Conservation (phyloP, 148 eudicot species). For the Vaccinium macrocarpon region DNA sequence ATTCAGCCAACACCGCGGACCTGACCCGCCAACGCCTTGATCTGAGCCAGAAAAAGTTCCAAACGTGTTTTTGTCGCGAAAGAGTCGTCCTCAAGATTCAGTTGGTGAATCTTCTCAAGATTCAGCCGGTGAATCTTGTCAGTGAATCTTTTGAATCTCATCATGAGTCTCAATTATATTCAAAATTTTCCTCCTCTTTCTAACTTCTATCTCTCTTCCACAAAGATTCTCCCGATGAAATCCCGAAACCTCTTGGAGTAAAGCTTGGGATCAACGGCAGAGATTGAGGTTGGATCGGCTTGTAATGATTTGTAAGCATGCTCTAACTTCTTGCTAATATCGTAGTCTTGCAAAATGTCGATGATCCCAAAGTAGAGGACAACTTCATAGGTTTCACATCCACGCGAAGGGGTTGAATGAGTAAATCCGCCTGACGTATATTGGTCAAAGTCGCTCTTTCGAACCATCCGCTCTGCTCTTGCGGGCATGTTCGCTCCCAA, state of each 20-base stretch:
- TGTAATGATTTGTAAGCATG: constrained; percentile 94
- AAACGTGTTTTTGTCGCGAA: neutral
- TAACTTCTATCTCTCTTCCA: constrained; percentile 57
- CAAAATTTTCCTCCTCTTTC: neutral
- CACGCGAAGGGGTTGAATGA: neutral
- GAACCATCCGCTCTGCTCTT: constrained; percentile 67
- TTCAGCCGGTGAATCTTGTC: constrained; percentile 4
- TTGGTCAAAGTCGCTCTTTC: constrained; percentile 78
- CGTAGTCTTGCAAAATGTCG: neutral
- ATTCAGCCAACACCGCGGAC: constrained; percentile 20
- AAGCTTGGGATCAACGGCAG: constrained; percentile 92
- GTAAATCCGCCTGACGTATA: constrained; percentile 25
- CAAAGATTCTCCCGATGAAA: constrained; percentile 73
- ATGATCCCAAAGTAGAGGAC: neutral
- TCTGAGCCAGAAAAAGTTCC: neutral
- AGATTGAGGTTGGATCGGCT: constrained; percentile 82
- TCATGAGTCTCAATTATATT: neutral
- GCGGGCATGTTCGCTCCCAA: constrained; percentile 35
- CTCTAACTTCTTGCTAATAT: constrained; percentile 76
- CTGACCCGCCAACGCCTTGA: neutral
- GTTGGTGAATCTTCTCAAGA: constrained; percentile 11
- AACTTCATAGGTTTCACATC: neutral
- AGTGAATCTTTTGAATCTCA: constrained; percentile 10
- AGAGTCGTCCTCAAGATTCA: constrained; percentile 14
- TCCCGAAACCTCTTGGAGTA: constrained; percentile 88